Base-by-base conservation (phyloP, 768 basidiomycete genomes). In the Mycena amicta region DNA sequence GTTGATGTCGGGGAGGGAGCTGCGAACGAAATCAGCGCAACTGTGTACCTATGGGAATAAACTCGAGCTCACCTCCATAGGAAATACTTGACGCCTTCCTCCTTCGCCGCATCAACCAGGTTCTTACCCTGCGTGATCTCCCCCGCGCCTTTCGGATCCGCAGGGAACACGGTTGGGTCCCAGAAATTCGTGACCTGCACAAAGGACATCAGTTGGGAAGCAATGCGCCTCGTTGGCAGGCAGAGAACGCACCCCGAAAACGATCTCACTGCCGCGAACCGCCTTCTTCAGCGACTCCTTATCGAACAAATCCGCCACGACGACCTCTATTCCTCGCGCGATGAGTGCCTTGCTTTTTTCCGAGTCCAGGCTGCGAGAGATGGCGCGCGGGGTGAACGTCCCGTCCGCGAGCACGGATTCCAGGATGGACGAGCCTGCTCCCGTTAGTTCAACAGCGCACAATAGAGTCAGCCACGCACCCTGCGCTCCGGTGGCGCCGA, bases 21-120 rank as follows among this genome's bases (percentile, higher is more conserved):
- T 62, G 33, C 33, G 18, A 18, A 37, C 45, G 23, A 27, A 3
- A 58, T 16, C 16, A 23, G n/a, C 3, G 8, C 30, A 37, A 23
- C 5, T 4, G 6, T 3, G 6, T 65, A 71, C 52, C 70, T 47
- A 18, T 71, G 68, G 57, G 68, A 70, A 53, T 71, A 70, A 37
- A 71, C 50, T 2, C 56, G 33, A 53, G 6, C 31, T 56, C 33
- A 50, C 65, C 45, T 62, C 41, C 41, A 43, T 6, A 43, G 6
- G 20, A 43, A 43, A 22, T 43, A 43, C 41, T 22, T 43, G 12
- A 43, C 41, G 12, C 41, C 41, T 20, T 43, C 41, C 41, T 43
- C 41, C 41, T 43, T 43, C 13, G 41, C 41, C 11, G 41, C 41
- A 6, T 43, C 41, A 6, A 43, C 41, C 11, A 43, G 41, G 20